Evolutionary conservation across 2,329 filamentous ascomycete genomes (phyloP), one percentile per base, ranked within the genome.

Genomic region (Dactylellina parvicollis): DNA sequence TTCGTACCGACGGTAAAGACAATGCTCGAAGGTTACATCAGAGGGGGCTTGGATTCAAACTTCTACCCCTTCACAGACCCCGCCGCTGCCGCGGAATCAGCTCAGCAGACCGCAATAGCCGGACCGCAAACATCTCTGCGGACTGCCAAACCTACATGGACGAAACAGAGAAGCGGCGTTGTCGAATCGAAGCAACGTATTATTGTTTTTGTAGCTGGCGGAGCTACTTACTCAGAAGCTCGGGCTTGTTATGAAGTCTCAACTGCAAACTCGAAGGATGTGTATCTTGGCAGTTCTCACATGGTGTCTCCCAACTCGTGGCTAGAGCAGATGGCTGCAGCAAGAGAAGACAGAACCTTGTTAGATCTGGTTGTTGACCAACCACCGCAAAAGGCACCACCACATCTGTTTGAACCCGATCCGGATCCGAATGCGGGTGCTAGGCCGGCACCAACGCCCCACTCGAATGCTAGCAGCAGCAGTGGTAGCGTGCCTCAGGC

Each of bases 121-220:
- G 83, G 84, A 4, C 83, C 86, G 24, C 84, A 91, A 76, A 87
- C 90, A 10, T 98, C 94, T 12, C 85, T 99, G 22, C 90, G 95
- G 67, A 91, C 92, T 8, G 92, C 92, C 14, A 96, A 96, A 78
- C 95, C 94, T 1, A 96, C 93, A 42, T 99, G 95, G 95, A 95
- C 95, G 1, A 91, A 92, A 59, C 89, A 91, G 8, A 89, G 92
- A 44, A 86, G 90, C 47, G 86, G 88, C 26, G 88, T 83, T 70
- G 87, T 85, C 72, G 94, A 98, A 79, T 96, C 93, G 76, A 88
- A 90, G 59, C 95, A 99, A 80, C 88, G 95, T 57, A 86, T 98
- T 60, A 91, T 99, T 70, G 89, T 98, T 14, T 98, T 96, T 80
- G 90, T 98, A 86, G 95, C 94, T 0, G 95, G 95, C 50, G 95